These are phyloP conservation scores for Venturia effusa DNA, from an alignment of 2,329 filamentous ascomycete genomes.

Conservation along the genomic window DNA sequence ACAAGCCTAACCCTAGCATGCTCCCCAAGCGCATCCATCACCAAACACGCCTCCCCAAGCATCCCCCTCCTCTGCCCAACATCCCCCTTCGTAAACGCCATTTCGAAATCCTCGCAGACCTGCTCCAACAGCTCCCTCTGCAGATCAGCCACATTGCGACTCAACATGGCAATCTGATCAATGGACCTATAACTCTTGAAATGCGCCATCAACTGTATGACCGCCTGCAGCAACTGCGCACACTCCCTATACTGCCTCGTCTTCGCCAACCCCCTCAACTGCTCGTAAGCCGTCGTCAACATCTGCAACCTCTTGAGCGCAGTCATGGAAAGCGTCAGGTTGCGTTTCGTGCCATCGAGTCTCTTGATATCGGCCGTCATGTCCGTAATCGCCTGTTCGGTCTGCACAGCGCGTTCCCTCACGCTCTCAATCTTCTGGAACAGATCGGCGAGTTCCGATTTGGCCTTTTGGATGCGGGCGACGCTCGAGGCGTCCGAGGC, in stretches of 20 bases:
- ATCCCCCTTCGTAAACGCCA: constrained; percentile 84
- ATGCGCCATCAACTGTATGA: constrained; percentile 94
- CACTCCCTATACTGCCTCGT: constrained; percentile 90
- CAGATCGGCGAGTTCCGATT: constrained; percentile 76
- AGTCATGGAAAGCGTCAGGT: constrained; percentile 95
- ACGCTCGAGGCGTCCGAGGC: constrained; percentile 80
- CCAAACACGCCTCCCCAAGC: constrained; percentile 77
- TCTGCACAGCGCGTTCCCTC: constrained; percentile 76
- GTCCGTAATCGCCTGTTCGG: constrained; percentile 89
- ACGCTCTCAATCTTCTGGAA: constrained; percentile 95
- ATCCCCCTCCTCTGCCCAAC: constrained; percentile 57
- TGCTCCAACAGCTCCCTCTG: constrained; percentile 90
- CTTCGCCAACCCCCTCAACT: constrained; percentile 72
- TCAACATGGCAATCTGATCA: constrained; percentile 90
- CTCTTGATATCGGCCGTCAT: constrained; percentile 99
- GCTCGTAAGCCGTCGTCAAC: constrained; percentile 98
- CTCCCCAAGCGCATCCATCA: constrained; percentile 91
- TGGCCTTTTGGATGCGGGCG: constrained; percentile 81
- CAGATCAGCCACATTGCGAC: constrained; percentile 83
- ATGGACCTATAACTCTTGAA: constrained; percentile 98
- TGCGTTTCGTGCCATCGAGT: constrained; percentile 90
- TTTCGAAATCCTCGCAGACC: constrained; percentile 97
- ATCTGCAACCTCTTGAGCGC: constrained; percentile 94
- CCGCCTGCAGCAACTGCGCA: constrained; percentile 83
- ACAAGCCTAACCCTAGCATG: constrained; percentile 70